Percentiles rank a stretch among this genome's conserved stretches.
These are phyloP conservation scores for Oxytropis ochrocephala DNA, from an alignment of 306 rosid genomes.

Conservation along the genomic window DNA sequence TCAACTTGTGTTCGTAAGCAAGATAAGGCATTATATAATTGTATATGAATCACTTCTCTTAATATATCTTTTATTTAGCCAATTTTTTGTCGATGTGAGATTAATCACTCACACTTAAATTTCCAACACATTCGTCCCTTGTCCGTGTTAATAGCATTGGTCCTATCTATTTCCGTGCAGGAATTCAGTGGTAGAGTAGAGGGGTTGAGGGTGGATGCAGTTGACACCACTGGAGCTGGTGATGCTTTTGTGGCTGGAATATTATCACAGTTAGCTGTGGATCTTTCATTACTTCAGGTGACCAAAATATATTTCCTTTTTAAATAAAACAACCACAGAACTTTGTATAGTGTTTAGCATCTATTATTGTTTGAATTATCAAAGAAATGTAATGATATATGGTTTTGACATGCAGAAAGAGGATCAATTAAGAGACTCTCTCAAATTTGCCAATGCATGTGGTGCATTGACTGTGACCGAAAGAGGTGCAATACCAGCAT, in stretches of 20 bases:
- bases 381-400: not conserved
- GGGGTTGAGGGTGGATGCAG: slow-evolving; percentile 80
- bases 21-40: too few species aligned
- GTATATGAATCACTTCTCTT: too few species aligned
- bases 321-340: not conserved
- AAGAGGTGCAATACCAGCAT: slow-evolving; percentile 98
- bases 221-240: slow-evolving; percentile 97
- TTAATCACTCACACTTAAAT: too few species aligned
- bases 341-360: not conserved
- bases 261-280: slow-evolving; percentile 63
- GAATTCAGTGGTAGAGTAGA: slow-evolving; percentile 74
- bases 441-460: slow-evolving; percentile 82
- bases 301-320: not conserved
- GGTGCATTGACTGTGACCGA: slow-evolving; percentile 87
- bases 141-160: not conserved
- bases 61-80: too few species aligned
- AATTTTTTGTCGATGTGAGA: too few species aligned
- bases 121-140: too few species aligned
- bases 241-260: slow-evolving; percentile 98
- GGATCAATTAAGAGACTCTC: slow-evolving; percentile 75
- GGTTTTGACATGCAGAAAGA: slow-evolving; percentile 55
- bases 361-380: not conserved
- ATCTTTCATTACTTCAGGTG: slow-evolving; percentile 85
- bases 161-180: slow-evolving; percentile 36
- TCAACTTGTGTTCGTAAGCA: not conserved